Base-by-base conservation (phyloP, 805 yeast genomes). In the Candida orba region DNA sequence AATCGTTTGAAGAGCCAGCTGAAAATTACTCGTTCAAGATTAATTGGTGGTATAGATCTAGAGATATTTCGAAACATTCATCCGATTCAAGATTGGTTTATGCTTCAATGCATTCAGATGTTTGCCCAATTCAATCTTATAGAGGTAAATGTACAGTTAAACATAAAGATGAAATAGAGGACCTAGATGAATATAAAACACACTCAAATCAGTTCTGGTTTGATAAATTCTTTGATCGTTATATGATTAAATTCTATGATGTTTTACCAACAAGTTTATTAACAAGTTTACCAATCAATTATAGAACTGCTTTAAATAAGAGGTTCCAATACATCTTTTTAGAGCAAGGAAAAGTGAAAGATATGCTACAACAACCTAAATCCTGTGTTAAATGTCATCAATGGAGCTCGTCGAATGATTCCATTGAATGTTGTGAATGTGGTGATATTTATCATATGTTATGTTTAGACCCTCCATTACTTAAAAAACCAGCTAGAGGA, bases 1-100 rank as follows among this genome's bases (percentile, higher is more conserved):
- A 64, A 33, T 7, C 18, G 1, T 6, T 7, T 15, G 15, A 31
- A 15, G 73, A 69, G 44, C 70, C 71, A 8, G 81, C 84, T 3
- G 71, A 71, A 25, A 70, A 71, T 40, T 83, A 69, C 59, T 58
- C 64, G 46, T 77, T 87, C 52, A 80, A 79, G 48, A 80, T 91
- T 51, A 90, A 90, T 63, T 90, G 97, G 97, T 84, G 82, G 62
- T 87, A 88, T 58, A 71, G 99, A 40, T 91, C 96, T 1, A 66
- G 90, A 45, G 97, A 89, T 58, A 82, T 90, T 32, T 78, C 84
- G 45, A 76, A 81, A 43, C 72, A 74, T 24, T 64, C 82, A 2
- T 58, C 69, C 3, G 95, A 89, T 62, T 74, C 96, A 9, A 71
- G 99, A 43, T 62, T 85, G 39, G 63, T 91, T 8, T 88, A 72